These are phyloP conservation scores for Cryphonectria parasitica DNA, from an alignment of 2,329 filamentous ascomycete species.

Conservation along the genomic window DNA sequence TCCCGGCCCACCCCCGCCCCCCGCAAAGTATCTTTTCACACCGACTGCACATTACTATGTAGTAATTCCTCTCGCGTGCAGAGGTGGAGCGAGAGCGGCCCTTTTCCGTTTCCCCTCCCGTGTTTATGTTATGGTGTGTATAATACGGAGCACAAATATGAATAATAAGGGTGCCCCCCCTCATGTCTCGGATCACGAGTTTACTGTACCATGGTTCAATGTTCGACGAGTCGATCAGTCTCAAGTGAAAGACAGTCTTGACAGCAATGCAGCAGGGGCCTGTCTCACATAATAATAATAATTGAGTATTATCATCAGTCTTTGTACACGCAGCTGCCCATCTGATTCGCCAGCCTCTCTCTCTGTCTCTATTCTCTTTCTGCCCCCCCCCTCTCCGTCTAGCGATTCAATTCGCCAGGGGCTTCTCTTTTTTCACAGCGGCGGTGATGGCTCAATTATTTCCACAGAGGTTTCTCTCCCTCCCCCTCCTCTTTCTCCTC, in stretches of 20 bases:
- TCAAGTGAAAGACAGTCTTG: not conserved
- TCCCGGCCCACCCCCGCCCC: not conserved
- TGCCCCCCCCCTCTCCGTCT: not conserved
- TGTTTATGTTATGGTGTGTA: not conserved
- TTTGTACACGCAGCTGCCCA: not conserved
- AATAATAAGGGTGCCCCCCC: not conserved
- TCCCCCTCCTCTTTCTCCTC: constrained; percentile 5
- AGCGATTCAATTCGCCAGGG: too few species aligned
- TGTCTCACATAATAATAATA: not conserved
- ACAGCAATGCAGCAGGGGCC: not conserved
- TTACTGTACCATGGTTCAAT: not conserved
- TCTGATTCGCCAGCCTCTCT: not conserved
- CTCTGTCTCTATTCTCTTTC: not conserved
- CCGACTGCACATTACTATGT: not conserved
- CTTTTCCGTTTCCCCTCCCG: not conserved
- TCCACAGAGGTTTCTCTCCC: not conserved
- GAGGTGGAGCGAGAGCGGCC: not conserved
- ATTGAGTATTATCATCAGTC: not conserved
- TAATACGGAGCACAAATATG: not conserved
- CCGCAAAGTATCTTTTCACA: not conserved
- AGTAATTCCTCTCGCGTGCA: not conserved
- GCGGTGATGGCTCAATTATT: not conserved
- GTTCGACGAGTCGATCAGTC: not conserved
- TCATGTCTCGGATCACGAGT: not conserved
- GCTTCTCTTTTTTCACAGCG: not conserved